These are phyloP conservation scores for Trichoderma asperellum DNA, from an alignment of 2,329 filamentous ascomycete genomes.

Conservation along the genomic window DNA sequence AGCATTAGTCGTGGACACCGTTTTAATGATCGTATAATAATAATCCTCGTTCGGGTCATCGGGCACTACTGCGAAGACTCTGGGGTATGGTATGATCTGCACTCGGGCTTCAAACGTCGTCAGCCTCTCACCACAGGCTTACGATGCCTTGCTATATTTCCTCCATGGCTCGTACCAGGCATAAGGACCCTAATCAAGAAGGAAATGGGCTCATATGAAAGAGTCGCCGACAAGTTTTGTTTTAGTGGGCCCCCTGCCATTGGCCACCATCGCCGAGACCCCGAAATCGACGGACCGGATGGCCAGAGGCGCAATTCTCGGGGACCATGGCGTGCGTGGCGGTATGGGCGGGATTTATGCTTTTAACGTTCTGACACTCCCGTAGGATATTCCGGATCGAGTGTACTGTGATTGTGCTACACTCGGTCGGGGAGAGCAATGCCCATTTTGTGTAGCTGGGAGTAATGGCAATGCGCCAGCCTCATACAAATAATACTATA, in stretches of 20 bases:
- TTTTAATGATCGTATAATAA: not conserved
- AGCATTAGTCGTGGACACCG: not conserved
- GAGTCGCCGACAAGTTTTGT: constrained; percentile 26
- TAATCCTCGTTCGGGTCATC: constrained; percentile 8
- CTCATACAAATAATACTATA: not conserved
- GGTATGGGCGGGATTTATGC: constrained; percentile 2
- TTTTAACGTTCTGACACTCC: constrained; percentile 7
- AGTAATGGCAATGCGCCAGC: not conserved
- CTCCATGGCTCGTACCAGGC: not conserved
- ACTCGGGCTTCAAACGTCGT: constrained; percentile 10
- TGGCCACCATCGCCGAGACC: constrained; percentile 27
- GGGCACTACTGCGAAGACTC: constrained; percentile 1
- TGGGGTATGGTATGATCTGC: not conserved
- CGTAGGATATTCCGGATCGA: not conserved
- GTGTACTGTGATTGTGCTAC: not conserved
- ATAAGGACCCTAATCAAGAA: not conserved
- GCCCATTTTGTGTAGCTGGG: not conserved
- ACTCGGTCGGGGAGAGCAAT: not conserved
- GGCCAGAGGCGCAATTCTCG: constrained; percentile 26
- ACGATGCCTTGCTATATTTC: not conserved
- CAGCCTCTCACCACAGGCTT: not conserved
- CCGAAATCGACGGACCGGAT: constrained; percentile 22
- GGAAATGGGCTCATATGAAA: not conserved
- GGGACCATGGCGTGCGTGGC: constrained; percentile 29
- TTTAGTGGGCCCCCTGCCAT: constrained; percentile 20